Evolutionary conservation across 441 rosid genomes (phyloP).

Genomic region (Cnidoscolus chayamansa): DNA sequence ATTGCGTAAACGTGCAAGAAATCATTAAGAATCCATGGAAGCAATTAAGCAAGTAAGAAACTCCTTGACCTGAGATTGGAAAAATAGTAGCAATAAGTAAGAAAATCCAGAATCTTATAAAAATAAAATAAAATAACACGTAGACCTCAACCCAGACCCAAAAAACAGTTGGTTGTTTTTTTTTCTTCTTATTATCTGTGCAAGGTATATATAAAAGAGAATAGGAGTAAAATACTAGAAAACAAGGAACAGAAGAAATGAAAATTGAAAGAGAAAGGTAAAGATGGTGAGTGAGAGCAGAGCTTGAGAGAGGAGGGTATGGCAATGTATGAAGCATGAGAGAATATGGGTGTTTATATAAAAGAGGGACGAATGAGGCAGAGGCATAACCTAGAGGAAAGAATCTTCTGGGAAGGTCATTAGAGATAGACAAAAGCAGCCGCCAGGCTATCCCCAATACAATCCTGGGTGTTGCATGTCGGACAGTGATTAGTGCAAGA

Average conservation of each 20-base stretch:
- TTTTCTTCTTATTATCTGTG: neutral
- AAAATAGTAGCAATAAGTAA: neutral
- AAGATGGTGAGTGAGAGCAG: neutral
- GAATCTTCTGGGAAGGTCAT: slow-evolving; percentile 8
- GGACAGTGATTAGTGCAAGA: neutral
- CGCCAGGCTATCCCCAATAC: neutral
- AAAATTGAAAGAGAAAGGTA: neutral
- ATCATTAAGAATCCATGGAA: neutral
- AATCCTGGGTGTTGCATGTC: too few relatives aligned
- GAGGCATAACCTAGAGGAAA: neutral
- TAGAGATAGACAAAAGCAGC: neutral
- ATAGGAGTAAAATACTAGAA: neutral
- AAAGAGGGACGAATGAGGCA: neutral
- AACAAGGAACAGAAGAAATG: neutral
- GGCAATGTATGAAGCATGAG: too few relatives aligned
- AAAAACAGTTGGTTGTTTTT: neutral
- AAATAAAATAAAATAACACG: neutral
- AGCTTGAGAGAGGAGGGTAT: neutral
- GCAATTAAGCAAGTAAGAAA: neutral
- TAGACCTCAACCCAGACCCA: too few relatives aligned
- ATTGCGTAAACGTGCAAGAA: neutral
- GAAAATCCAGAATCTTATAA: neutral
- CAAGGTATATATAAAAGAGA: neutral
- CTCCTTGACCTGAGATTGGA: neutral
- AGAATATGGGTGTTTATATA: neutral